Percentiles rank a stretch among this genome's conserved stretches.
Conservation (phyloP, 371 early-diverging fungal species). For the Apophysomyces trapeziformis region DNA sequence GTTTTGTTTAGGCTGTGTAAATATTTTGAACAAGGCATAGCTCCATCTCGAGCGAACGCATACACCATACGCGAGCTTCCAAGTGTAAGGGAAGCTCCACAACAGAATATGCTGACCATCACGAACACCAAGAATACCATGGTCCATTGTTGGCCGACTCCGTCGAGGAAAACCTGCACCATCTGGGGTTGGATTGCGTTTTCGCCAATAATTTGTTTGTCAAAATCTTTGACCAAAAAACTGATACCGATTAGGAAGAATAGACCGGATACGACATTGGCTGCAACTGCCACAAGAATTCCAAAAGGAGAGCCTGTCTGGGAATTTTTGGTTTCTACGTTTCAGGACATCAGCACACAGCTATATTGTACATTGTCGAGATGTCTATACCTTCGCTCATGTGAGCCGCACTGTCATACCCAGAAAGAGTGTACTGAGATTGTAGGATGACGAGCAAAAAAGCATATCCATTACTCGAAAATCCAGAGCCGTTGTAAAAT, state of each 20-base stretch:
- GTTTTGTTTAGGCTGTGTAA: slow-evolving; percentile 35
- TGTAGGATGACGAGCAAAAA: slow-evolving; percentile 62
- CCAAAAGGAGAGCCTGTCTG: slow-evolving; percentile 61
- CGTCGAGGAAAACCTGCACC: slow-evolving; percentile 68
- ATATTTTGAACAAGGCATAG: slow-evolving; percentile 49
- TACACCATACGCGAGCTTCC: slow-evolving; percentile 76
- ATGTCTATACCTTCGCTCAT: slow-evolving; percentile 60
- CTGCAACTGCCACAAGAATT: slow-evolving; percentile 64
- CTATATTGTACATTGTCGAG: too few species aligned
- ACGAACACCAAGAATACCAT: slow-evolving; percentile 62
- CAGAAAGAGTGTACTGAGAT: slow-evolving; percentile 69
- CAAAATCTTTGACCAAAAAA: slow-evolving; percentile 60
- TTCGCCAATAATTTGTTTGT: slow-evolving; percentile 41
- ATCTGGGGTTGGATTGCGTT: slow-evolving; percentile 58
- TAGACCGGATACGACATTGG: slow-evolving; percentile 61
- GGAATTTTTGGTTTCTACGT: slow-evolving; percentile 67
- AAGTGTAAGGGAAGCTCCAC: slow-evolving; percentile 55
- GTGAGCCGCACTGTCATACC: slow-evolving; percentile 77
- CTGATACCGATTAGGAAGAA: slow-evolving; percentile 58
- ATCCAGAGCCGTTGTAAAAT: slow-evolving; percentile 61
- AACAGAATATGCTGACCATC: slow-evolving; percentile 60
- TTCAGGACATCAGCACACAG: too few species aligned
- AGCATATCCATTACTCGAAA: slow-evolving; percentile 50
- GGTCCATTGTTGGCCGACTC: slow-evolving; percentile 58
- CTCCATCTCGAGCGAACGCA: slow-evolving; percentile 79